These are phyloP conservation scores for Trichomonas vaginalis DNA, from an alignment of 208 protist genomes.

Conservation along the genomic window DNA sequence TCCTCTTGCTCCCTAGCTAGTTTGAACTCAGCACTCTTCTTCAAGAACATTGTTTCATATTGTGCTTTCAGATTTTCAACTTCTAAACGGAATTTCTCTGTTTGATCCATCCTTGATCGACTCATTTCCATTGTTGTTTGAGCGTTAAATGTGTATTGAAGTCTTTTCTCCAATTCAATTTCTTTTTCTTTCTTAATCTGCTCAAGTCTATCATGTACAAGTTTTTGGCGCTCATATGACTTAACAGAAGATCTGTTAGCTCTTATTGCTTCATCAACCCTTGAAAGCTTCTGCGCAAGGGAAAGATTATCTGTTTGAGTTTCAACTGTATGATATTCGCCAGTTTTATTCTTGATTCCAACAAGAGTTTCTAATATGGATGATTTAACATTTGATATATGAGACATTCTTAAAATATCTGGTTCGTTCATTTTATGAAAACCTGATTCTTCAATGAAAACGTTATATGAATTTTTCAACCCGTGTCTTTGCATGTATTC, in stretches of 20 bases:
- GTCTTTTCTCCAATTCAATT: background rate
- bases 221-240: background rate
- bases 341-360: background rate
- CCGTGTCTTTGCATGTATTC: background rate
- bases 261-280: background rate
- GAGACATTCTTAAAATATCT: background rate
- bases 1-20: constrained; percentile 5
- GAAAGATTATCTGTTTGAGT: background rate
- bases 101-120: background rate
- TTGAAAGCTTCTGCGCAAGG: background rate
- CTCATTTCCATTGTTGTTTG: background rate
- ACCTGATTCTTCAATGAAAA: background rate
- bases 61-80: background rate
- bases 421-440: background rate
- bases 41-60: background rate
- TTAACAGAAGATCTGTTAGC: background rate
- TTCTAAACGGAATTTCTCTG: background rate
- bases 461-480: background rate
- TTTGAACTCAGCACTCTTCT: background rate
- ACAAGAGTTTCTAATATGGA: background rate
- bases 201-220: background rate
- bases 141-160: background rate
- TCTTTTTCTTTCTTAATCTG: background rate
- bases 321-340: background rate
- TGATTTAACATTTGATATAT: background rate